Evolutionary conservation across 768 basidiomycete species (phyloP), one percentile per base, ranked within the genome.

Genomic region (Leccinum sublutescens): DNA sequence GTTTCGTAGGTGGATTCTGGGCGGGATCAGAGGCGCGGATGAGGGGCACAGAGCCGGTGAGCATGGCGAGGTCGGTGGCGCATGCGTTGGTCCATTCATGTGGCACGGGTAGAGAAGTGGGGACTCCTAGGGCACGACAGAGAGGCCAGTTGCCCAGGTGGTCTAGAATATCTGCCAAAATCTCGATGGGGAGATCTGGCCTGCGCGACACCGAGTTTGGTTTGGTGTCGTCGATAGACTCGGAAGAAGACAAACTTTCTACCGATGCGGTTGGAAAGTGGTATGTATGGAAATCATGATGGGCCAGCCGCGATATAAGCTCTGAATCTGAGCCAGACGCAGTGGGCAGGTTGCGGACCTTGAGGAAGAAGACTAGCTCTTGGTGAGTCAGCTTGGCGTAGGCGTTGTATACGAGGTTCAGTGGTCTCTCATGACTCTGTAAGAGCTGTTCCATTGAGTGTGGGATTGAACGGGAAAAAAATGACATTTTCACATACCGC

Each of bases 121-220:
- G 88, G 1, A 93, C 76, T 19, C 86, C 85, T 36, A 94, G 83
- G 14, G 93, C 87, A 60, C 84, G 87, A 12, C 87, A 79, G 9
- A 95, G 84, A 65, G 93, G 89, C 91, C 92, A 95, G 70, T 92
- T 87, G 14, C 87, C 89, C 9, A 91, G 71, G 63, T 88, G 83
- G 58, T 93, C 88, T 73, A 93, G 72, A 60, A 93, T 91, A 52
- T 88, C 82, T 10, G 87, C 86, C 27, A 93, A 72, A 43, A 93
- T 81, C 70, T 93, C 91, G 55, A 87, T 78, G 0, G 91, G 91
- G 34, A 93, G 80, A 70, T 88, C 86, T 33, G 83, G 83, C 0
- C 74, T 71, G 61, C 66, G 71, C n/a, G 73, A 52, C 23, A 62
- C 69, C 52, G 71, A 49, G 50, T 63, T 68, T 60, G 74, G 61